A percentile compares a stretch with the other conserved stretches of the same genome.
These are phyloP conservation scores for Botrytis tulipae DNA, from an alignment of 2,329 filamentous ascomycete species.

Conservation along the genomic window DNA sequence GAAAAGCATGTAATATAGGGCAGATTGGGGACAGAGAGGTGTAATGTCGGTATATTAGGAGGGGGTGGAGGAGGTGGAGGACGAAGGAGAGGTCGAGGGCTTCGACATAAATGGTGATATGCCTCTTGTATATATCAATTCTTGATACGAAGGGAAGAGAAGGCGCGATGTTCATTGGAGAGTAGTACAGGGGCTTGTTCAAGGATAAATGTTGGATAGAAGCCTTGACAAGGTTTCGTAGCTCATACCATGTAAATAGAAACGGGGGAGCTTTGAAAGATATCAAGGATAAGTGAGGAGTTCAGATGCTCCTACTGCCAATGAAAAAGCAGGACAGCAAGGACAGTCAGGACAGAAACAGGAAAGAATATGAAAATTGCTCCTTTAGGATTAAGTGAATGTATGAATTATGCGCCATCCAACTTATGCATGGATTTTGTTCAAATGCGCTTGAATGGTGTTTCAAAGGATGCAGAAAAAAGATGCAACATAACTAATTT, in stretches of 20 bases:
- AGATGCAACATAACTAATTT: conserved; percentile 15
- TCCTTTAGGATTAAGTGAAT: conserved; percentile 7
- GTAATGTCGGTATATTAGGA: background rate
- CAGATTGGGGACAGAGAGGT: background rate
- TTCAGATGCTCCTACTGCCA: background rate
- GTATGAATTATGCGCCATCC: conserved; percentile 3
- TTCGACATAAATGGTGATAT: conserved; percentile 8
- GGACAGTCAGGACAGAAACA: background rate
- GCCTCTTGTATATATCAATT: conserved; percentile 15
- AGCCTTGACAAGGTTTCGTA: conserved; percentile 8
- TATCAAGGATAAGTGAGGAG: conserved; percentile 10
- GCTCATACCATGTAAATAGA: conserved; percentile 7
- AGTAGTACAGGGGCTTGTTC: background rate
- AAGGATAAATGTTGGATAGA: conserved; percentile 15
- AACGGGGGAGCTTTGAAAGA: conserved; percentile 1
- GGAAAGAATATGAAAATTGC: background rate
- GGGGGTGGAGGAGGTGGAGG: conserved; percentile 6
- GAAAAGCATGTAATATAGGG: conserved; percentile 6
- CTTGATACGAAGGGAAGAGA: conserved; percentile 12
- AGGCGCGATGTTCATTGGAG: conserved; percentile 8
- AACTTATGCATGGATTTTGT: conserved; percentile 10
- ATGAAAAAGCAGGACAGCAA: background rate
- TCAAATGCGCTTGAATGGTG: background rate
- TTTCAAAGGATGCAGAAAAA: conserved; percentile 19
- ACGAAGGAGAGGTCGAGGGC: conserved; percentile 1